Base-by-base conservation (phyloP, 1,284 basidiomycete genomes). In the Tilletia caries region DNA sequence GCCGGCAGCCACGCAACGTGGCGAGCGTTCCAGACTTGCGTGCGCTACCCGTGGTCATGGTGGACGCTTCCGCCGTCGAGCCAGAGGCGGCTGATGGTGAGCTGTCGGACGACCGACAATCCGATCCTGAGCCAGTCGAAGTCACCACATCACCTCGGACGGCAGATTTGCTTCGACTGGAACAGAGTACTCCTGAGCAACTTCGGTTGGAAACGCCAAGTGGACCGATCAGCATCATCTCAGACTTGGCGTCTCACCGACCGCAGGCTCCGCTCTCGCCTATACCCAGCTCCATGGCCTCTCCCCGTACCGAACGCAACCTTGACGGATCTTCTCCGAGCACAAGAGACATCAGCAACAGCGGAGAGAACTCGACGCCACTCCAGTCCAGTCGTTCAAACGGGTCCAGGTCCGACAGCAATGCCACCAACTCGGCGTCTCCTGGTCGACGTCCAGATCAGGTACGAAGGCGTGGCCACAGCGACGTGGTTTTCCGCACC, bases 231-330 rank as follows among this genome's bases (percentile, higher is more conserved):
- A 62, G 20, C 18, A 20, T 62, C 29, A 20, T 32, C 32, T 15
- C 32, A 33, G 32, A 62, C 58, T 23, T 62, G 32, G 58, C 58
- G 6, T 29, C 58, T 3, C 58, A 62, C n/a, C 58, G 58, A 10
- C 58, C 58, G 23, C 27, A 54, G 29, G 41, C 66, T 37, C 43
- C 64, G 8, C 58, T 66, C 33, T 69, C 68, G 58, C 64, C 58
- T 34, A 68, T 64, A 33, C 58, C 58, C 15, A 62, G 58, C 32
- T 62, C 58, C 1, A 34, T 62, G 58, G 58, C 58, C 10, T 62
- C 58, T 20, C 58, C 58, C 6, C 13, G n/a, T 29, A 62, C 58
- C 2, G 58, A 34, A n/a, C 60, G 52, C 48, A 23, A 29, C 13
- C 58, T 64, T 33, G 58, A 62, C 3, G 58, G 33, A 3, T 62